Conservation (phyloP, 208 protist species). For the Jaenimonas drosophilae region DNA sequence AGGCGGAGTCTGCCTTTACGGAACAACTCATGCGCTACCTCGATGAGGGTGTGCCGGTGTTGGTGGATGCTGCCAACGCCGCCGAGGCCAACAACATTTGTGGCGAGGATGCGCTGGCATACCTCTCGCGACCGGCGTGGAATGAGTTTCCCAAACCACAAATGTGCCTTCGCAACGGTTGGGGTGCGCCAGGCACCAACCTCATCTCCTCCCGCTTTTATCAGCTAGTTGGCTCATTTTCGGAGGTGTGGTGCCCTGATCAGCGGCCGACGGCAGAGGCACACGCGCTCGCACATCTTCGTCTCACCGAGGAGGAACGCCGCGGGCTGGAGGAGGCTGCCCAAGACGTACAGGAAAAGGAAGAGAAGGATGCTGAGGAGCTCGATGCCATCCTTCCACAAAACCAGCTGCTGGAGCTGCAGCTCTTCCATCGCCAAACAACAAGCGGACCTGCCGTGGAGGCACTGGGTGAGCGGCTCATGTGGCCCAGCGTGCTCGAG, state of each 20-base stretch:
- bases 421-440: conserved; percentile 79
- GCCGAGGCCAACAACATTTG: conserved; percentile 16
- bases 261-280: background rate
- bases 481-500: conserved; percentile 67
- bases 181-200: conserved; percentile 66
- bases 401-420: conserved; percentile 50
- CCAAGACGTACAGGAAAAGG: background rate
- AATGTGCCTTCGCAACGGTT: conserved; percentile 69
- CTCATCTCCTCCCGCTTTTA: conserved; percentile 62
- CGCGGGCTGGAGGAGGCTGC: conserved; percentile 13
- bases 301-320: background rate
- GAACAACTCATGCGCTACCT: conserved; percentile 42
- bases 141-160: conserved; percentile 67
- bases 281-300: background rate
- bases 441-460: conserved; percentile 38
- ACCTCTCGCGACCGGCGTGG: conserved; percentile 35
- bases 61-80: conserved; percentile 16
- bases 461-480: conserved; percentile 39
- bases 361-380: background rate
- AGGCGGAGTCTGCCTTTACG: conserved; percentile 6
- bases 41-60: conserved; percentile 45
- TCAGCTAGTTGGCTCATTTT: conserved; percentile 64
- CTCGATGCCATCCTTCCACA: background rate
- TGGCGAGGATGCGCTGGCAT: conserved; percentile 35
- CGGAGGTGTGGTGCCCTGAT: conserved; percentile 53